Conservation (phyloP, 208 protist genomes). For the Trypanosomatidae sp. region DNA sequence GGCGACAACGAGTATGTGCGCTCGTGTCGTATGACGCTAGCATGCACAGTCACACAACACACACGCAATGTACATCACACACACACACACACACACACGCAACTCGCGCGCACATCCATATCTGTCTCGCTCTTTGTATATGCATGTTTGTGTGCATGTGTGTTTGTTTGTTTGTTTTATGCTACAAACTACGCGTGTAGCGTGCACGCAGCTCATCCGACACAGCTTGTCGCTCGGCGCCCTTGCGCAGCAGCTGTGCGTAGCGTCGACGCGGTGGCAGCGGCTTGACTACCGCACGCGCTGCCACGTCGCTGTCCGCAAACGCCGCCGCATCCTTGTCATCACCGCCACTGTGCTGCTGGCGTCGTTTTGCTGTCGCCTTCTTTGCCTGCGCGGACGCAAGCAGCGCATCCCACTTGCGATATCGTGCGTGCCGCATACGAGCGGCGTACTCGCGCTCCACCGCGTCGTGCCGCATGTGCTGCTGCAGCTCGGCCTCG, state of each 20-base stretch:
- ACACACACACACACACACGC: not conserved
- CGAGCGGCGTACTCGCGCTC: conserved; percentile 53
- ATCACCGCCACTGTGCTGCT: conserved; percentile 2
- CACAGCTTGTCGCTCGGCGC: conserved; percentile 34
- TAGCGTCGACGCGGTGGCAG: conserved; percentile 39
- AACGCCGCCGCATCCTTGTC: not conserved
- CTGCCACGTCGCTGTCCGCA: conserved; percentile 5
- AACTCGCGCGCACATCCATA: not conserved
- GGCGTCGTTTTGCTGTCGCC: not conserved
- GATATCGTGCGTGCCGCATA: conserved; percentile 50
- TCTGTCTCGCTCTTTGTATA: too few species aligned
- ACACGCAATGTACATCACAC: not conserved
- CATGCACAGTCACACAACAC: not conserved
- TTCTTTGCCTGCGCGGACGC: conserved; percentile 43
- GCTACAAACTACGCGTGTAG: conserved; percentile 41
- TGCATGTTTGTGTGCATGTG: too few species aligned
- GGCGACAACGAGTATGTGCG: too few species aligned
- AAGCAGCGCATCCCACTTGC: conserved; percentile 71
- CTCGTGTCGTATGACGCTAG: not conserved
- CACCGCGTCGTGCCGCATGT: conserved; percentile 27
- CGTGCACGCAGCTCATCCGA: conserved; percentile 23
- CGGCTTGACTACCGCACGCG: conserved; percentile 14
- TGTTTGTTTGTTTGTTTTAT: too few species aligned
- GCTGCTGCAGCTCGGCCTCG: conserved; percentile 36
- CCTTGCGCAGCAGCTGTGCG: conserved; percentile 53